A percentile compares a stretch with the other conserved stretches of the same genome.
Conservation (phyloP, 2,329 filamentous ascomycete genomes). For the Trichoderma sp. region DNA sequence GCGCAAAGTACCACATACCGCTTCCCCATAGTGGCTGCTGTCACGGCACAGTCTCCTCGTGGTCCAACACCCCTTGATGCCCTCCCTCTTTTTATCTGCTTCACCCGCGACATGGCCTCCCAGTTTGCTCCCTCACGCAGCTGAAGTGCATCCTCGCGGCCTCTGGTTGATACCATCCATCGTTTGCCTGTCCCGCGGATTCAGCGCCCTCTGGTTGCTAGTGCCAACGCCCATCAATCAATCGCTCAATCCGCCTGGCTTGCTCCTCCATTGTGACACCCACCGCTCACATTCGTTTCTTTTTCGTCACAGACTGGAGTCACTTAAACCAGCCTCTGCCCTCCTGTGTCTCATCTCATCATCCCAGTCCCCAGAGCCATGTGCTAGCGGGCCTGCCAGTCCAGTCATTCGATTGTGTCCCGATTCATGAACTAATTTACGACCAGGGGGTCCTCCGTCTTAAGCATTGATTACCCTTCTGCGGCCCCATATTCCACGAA, state of each 20-base stretch:
- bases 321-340: slow-evolving; percentile 2
- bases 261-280: slow-evolving; percentile 1
- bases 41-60: not conserved
- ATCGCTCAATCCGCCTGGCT: not conserved
- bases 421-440: slow-evolving; percentile 21
- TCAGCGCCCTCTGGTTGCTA: slow-evolving; percentile 6
- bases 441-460: slow-evolving; percentile 18
- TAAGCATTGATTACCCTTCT: slow-evolving; percentile 19
- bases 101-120: slow-evolving; percentile 4
- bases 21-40: not conserved
- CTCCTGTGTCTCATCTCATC: slow-evolving; percentile 16
- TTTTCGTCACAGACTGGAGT: slow-evolving; percentile 7
- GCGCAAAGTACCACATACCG: not conserved
- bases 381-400: slow-evolving; percentile 23
- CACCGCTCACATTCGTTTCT: not conserved
- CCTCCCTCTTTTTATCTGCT: slow-evolving; percentile 1
- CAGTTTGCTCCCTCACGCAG: not conserved
- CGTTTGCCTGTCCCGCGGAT: not conserved
- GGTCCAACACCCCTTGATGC: not conserved
- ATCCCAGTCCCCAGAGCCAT: slow-evolving; percentile 21
- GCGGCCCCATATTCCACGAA: slow-evolving; percentile 21
- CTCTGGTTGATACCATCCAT: not conserved
- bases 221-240: not conserved
- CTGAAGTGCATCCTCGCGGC: slow-evolving; percentile 4
- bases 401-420: slow-evolving; percentile 21